Conservation (phyloP, 2,329 filamentous ascomycete genomes). For the Dryadomyces sulphureus region DNA sequence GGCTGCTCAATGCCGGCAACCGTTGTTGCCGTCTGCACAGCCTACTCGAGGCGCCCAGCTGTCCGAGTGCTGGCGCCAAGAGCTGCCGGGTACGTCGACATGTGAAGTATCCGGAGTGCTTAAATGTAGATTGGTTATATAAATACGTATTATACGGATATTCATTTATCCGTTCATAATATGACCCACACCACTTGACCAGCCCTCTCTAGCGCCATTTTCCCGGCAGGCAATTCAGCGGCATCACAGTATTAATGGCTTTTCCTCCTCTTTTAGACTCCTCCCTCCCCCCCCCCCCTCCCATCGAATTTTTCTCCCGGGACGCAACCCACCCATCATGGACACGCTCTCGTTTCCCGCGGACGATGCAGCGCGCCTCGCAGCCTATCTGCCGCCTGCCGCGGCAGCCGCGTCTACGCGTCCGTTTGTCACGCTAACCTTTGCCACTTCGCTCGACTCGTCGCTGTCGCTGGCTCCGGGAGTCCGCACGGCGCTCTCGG, state of each 20-base stretch:
- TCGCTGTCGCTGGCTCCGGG: constrained; percentile 63
- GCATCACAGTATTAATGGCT: neutral
- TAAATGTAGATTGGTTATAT: too few species aligned
- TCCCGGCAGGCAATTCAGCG: constrained; percentile 4
- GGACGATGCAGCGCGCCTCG: constrained; percentile 12
- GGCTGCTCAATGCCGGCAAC: too few species aligned
- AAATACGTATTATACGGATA: too few species aligned
- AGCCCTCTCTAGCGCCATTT: neutral
- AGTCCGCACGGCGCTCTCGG: constrained; percentile 69
- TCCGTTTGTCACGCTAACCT: constrained; percentile 65
- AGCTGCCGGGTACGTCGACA: too few species aligned
- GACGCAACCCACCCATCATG: too few species aligned
- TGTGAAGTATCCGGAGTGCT: too few species aligned
- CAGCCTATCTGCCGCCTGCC: constrained; percentile 12
- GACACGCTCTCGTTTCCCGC: constrained; percentile 12
- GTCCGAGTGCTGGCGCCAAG: too few species aligned
- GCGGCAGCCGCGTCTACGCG: neutral
- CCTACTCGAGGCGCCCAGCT: too few species aligned
- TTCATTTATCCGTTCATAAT: too few species aligned
- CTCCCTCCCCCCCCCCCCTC: neutral
- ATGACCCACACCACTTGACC: too few species aligned
- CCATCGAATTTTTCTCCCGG: neutral
- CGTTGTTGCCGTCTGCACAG: too few species aligned
- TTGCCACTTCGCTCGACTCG: constrained; percentile 79
- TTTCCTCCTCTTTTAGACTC: neutral